phyloP scores from a whole-genome alignment of 306 rosid genomes.

The Pachyrhizus erosus region DNA sequence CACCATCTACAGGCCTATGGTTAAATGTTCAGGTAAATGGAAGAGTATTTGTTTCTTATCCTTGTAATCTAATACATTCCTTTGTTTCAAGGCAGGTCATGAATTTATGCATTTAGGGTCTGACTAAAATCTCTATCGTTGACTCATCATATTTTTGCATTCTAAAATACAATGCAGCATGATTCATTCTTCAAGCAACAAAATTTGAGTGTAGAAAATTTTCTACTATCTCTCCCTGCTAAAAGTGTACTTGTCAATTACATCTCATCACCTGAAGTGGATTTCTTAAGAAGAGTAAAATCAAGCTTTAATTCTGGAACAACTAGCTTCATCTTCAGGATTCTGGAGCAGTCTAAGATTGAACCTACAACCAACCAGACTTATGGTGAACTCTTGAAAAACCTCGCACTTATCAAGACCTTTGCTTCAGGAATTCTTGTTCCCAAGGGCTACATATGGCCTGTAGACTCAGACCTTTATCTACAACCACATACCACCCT shows the following conservation, averaged over 20 bases:
- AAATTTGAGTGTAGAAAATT: constrained; percentile 68
- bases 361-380: constrained; percentile 71
- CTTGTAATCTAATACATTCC: background rate
- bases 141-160: background rate
- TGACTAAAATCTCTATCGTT: constrained; percentile 30
- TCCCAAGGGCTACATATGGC: constrained; percentile 80
- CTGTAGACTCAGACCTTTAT: constrained; percentile 49
- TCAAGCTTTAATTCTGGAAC: constrained; percentile 42
- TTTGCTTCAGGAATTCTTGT: constrained; percentile 87
- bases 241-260: constrained; percentile 48
- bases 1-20: constrained; percentile 70
- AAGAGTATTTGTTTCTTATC: background rate
- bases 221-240: constrained; percentile 50
- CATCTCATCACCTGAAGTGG: constrained; percentile 84
- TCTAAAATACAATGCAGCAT: constrained; percentile 63
- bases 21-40: constrained; percentile 82
- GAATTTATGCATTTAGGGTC: background rate
- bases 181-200: constrained; percentile 70
- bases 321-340: constrained; percentile 64
- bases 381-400: constrained; percentile 62
- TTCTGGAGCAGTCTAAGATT: constrained; percentile 49
- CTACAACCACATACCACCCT: constrained; percentile 63
- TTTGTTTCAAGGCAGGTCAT: constrained; percentile 7
- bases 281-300: constrained; percentile 60
- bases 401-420: constrained; percentile 60